Evolutionary conservation across 805 yeast genomes (phyloP).

Genomic region (fission yeast (Schizosaccharomyces pombe)): DNA sequence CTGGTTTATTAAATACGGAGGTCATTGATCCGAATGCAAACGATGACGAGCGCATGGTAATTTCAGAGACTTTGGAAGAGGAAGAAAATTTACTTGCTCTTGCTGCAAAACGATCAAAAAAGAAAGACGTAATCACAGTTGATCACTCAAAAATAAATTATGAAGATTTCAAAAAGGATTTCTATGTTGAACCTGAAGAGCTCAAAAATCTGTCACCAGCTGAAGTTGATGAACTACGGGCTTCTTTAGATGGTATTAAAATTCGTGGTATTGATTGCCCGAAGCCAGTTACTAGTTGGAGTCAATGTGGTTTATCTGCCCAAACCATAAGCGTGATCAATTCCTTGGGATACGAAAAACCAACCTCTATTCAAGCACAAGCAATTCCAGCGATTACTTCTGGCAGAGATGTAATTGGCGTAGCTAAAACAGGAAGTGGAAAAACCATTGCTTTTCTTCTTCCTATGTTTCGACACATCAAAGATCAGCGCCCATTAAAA

Average conservation of each 20-base stretch:
- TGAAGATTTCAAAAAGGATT: slow-evolving; percentile 32
- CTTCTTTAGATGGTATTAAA: slow-evolving; percentile 37
- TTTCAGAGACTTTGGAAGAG: slow-evolving; percentile 13
- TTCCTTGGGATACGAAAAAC: slow-evolving; percentile 29
- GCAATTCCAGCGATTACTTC: slow-evolving; percentile 77
- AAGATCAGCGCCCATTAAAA: slow-evolving; percentile 36
- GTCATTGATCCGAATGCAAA: slow-evolving; percentile 8
- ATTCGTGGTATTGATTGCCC: slow-evolving; percentile 36
- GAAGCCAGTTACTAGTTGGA: slow-evolving; percentile 52
- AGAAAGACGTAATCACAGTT: slow-evolving; percentile 27
- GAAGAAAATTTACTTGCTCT: slow-evolving; percentile 16
- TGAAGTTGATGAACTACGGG: slow-evolving; percentile 33
- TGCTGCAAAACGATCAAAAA: slow-evolving; percentile 19
- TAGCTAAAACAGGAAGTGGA: slow-evolving; percentile 93
- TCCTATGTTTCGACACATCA: slow-evolving; percentile 65
- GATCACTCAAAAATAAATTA: slow-evolving; percentile 25
- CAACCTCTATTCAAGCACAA: slow-evolving; percentile 79
- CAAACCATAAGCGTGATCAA: slow-evolving; percentile 30
- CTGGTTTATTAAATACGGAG: slow-evolving; percentile 5
- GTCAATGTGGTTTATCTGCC: slow-evolving; percentile 55
- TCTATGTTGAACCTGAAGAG: slow-evolving; percentile 40
- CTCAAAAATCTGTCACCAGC: slow-evolving; percentile 24
- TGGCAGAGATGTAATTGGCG: slow-evolving; percentile 75
- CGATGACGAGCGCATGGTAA: slow-evolving; percentile 14
- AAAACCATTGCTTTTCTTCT: slow-evolving; percentile 72